Base-by-base conservation (phyloP, 768 basidiomycete species). In the Artomyces pyxidatus region DNA sequence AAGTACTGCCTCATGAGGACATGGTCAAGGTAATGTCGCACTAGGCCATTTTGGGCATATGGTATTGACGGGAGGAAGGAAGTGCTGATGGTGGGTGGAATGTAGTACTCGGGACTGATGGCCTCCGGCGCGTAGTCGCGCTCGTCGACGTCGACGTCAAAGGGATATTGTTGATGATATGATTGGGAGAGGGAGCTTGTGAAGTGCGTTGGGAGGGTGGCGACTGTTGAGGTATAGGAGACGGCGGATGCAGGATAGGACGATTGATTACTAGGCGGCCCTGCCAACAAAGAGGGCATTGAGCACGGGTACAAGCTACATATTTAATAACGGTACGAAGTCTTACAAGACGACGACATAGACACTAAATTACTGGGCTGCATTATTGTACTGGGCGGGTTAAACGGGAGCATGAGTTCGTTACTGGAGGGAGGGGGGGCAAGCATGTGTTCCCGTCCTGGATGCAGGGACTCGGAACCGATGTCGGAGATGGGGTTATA, bases 1-100 rank as follows among this genome's bases (percentile, higher is more conserved):
- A 86, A 67, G 59, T 87, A 89, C 58, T 88, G 85, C 49, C 80
- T 73, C 30, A 70, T 71, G 45, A 87, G 72, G 28, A 88, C 83
- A 37, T 77, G 69, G 39, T 68, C 60, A 59, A 84, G 72, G 61
- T 89, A 88, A 47, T 80, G 69, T 23, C 52, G 56, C 11, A 68
- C 61, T 42, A 68, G 57, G 6, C 56, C 54, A 17, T 52, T 60
- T 44, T 66, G 62, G 3, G 60, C 55, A 22, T 47, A 19, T 1
- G 59, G 51, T 4, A 64, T 58, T 40, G 43, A 50, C 6, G 59
- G 52, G 28, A 58, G 50, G 14, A 62, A 45, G 16, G 42, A 37
- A 11, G 55, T 48, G 42, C 46, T 52, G 44, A 62, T 46, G 23
- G 47, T 41, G 42, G 50, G 23, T 42, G 58, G 53, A 23, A 63